Conservation (phyloP, 495 filamentous ascomycete species). For the Thermothielavioides terrestris region DNA sequence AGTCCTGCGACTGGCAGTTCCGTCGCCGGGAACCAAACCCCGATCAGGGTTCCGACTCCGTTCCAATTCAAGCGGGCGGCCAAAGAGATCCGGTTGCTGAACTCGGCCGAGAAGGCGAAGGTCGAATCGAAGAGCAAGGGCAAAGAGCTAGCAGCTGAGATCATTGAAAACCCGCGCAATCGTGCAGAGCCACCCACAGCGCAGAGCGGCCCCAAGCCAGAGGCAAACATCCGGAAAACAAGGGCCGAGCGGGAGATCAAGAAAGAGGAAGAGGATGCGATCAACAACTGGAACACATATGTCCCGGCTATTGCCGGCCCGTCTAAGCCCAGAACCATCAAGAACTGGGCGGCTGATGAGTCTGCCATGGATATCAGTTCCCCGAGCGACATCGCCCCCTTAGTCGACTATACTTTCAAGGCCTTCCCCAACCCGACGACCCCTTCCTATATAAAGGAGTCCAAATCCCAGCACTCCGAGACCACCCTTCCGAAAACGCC, state of each 20-base stretch:
- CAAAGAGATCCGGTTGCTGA: not conserved
- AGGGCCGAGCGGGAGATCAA: not conserved
- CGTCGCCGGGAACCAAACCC: not conserved
- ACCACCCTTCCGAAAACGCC: too few species aligned
- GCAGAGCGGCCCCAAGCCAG: not conserved
- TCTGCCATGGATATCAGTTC: not conserved
- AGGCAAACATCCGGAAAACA: conserved; percentile 1
- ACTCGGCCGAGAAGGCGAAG: not conserved
- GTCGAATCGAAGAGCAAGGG: not conserved
- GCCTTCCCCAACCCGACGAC: not conserved
- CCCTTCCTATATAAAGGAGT: not conserved
- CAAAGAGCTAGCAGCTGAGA: not conserved
- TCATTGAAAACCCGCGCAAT: not conserved
- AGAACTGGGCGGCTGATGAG: not conserved
- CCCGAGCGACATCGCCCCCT: not conserved
- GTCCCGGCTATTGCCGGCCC: not conserved
- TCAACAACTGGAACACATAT: not conserved
- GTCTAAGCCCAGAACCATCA: not conserved
- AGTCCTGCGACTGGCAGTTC: not conserved
- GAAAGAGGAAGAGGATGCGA: not conserved
- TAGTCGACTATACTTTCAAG: conserved; percentile 1
- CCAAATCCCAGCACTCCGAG: not conserved
- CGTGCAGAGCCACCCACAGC: not conserved
- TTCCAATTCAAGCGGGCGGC: not conserved
- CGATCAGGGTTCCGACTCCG: not conserved